Evolutionary conservation across 805 yeast genomes (phyloP), one percentile per base, ranked within the genome.

Genomic region (Saccharomyces mikatae): DNA sequence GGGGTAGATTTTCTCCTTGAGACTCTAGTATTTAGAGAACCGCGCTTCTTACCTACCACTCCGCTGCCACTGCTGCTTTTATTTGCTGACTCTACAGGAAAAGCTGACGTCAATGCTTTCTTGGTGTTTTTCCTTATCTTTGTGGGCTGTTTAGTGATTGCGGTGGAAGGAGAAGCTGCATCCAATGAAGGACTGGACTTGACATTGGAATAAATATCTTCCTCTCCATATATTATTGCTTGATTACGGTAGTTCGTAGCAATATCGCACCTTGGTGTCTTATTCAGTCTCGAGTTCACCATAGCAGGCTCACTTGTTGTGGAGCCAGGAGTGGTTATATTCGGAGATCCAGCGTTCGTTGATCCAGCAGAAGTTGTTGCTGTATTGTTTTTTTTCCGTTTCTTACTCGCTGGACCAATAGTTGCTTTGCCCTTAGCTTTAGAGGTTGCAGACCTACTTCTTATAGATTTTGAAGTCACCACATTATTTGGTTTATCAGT

Each of bases 1-100:
- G 51, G 51, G 9, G 48, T 55, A 9, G 58, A 54, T 26, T 48
- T 56, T 46, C 57, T 54, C 41, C 57, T 52, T 4, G 52, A 22
- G 8, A 47, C 21, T 28, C 48, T 56, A 21, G 49, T 46, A 27
- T 49, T 56, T 3, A 51, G 21, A 4, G 41, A 26, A 47, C 28
- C 41, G 51, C 24, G 44, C 24, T 36, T 36, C 11, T 6, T 36
- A 36, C 24, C 44, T 36, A 24, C 6, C 11, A 36, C 22, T 8
- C 31, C 49, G 44, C 27, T 41, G 47, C 14, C 13, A 41, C 41
- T 27, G 41, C 29, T 46, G 36, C 21, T 44, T 27, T 51, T 41
- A 48, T 29, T 27, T 21, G 30, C 5, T 4, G 48, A 28, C 22
- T 46, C 30, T 14, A 26, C 32, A 6, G 48, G 21, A n/a, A 46